Base-by-base conservation (phyloP, 1,284 basidiomycete species). In the Phylloboletellus chloephorus region DNA sequence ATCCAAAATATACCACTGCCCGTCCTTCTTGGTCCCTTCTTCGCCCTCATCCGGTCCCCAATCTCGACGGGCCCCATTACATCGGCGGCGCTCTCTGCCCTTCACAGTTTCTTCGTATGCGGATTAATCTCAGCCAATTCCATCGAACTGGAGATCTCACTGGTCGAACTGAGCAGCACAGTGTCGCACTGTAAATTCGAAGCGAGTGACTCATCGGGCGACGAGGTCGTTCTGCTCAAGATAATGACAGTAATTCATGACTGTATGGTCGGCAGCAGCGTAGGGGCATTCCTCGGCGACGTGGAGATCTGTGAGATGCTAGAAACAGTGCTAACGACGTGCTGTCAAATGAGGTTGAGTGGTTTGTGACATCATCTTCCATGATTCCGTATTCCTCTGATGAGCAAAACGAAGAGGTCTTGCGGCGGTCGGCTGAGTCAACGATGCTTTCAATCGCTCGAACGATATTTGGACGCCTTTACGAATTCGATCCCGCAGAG, bases 111-210 rank as follows among this genome's bases (percentile, higher is more conserved):
- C 68, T 87, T 94, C 59, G 69, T 83, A 31, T 85, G 82, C 58
- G 79, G 83, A 12, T 71, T 97, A 51, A 78, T 92, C 35, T 72
- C 68, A 22, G 63, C 74, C 6, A 63, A 65, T 33, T 76, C 78
- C 24, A 46, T 65, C 17, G 67, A 66, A 11, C 65, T 88, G 42
- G 77, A 78, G 50, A 62, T 72, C 23, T 84, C 87, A 4, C 73
- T 98, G 37, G 74, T 81, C 17, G 89, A 94, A 51, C 74, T 97
- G 42, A 95, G 93, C 57, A 84, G 79, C 44, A 85, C 94, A 0
- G 79, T 95, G 8, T 91, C 94, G 7, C 91, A 92, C 56, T 98
- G 95, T 73, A 93, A 96, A 63, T 99, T 98, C 60, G 96, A 98
- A 64, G 90, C 92, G 6, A 95, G 88, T 51, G 94, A 97, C 57